Evolutionary conservation across 2,329 filamentous ascomycete species (phyloP).

Genomic region (Cercospora sojina): DNA sequence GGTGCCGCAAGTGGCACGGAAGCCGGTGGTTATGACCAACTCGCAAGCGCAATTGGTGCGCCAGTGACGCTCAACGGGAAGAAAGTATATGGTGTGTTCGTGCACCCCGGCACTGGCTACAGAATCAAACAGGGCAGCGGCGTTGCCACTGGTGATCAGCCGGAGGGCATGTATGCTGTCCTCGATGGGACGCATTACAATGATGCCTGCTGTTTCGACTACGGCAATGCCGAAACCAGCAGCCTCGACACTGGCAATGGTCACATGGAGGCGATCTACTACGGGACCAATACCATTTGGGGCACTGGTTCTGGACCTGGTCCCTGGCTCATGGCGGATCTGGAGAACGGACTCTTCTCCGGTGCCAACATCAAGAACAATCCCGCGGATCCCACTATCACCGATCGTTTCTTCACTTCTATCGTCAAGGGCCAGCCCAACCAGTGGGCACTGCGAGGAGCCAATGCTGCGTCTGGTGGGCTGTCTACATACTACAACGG

Average conservation of each 20-base stretch:
- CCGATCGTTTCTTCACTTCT: constrained; percentile 57
- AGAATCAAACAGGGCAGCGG: constrained; percentile 57
- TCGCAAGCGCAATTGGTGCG: constrained; percentile 59
- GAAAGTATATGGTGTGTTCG: constrained; percentile 64
- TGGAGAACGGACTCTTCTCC: constrained; percentile 67
- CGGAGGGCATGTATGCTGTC: constrained; percentile 62
- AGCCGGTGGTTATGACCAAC: constrained; percentile 57
- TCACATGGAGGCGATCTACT: constrained; percentile 71
- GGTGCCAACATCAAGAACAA: constrained; percentile 52
- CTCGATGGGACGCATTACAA: constrained; percentile 63
- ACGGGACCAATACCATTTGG: constrained; percentile 56
- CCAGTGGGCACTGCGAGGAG: constrained; percentile 61
- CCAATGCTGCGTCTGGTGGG: constrained; percentile 54
- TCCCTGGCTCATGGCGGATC: constrained; percentile 68
- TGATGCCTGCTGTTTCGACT: constrained; percentile 52
- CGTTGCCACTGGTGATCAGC: constrained; percentile 54
- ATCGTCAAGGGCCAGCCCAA: constrained; percentile 57
- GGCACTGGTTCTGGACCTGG: constrained; percentile 58
- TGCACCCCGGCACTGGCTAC: constrained; percentile 63
- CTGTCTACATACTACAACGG: constrained; percentile 62
- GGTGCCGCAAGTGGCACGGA: constrained; percentile 60
- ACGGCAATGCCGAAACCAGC: constrained; percentile 46
- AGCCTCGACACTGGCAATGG: constrained; percentile 55
- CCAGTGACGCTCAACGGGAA: constrained; percentile 59
- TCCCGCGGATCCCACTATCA: constrained; percentile 53